phyloP scores from a whole-genome alignment of 306 rosid genomes.

The Begonia fuchsioides region DNA sequence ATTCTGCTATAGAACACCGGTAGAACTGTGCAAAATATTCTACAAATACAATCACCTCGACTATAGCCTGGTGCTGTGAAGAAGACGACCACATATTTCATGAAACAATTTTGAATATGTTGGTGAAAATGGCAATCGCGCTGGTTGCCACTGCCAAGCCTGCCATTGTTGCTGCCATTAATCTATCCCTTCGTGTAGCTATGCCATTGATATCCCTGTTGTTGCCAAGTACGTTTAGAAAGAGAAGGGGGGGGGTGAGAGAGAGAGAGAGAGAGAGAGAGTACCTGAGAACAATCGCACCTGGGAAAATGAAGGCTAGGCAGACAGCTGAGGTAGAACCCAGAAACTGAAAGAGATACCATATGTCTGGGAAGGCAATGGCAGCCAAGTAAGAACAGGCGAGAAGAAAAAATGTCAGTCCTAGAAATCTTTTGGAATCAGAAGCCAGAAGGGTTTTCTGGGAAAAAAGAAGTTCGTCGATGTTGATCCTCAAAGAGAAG shows the following conservation, averaged over 20 bases:
- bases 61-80: neutral
- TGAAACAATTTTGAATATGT: constrained; percentile 18
- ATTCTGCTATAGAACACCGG: no score
- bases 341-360: constrained; percentile 79
- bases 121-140: constrained; percentile 61
- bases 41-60: no score
- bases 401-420: constrained; percentile 35
- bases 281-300: constrained; percentile 63
- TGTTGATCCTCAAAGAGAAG: constrained; percentile 69
- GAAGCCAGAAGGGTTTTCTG: constrained; percentile 30
- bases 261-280: constrained; percentile 3
- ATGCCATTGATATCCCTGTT: constrained; percentile 66
- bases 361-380: constrained; percentile 71
- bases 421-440: constrained; percentile 61
- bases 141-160: constrained; percentile 50
- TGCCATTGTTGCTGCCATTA: constrained; percentile 47
- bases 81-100: neutral
- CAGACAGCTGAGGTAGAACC: constrained; percentile 76
- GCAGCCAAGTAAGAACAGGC: constrained; percentile 61
- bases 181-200: constrained; percentile 50
- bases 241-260: neutral
- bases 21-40: no score
- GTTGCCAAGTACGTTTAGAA: constrained; percentile 3
- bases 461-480: constrained; percentile 71
- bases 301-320: constrained; percentile 89